Evolutionary conservation across 352 stramenopile species (phyloP), one percentile per base, ranked within the genome.

Genomic region (Phytophthora tentaculata): DNA sequence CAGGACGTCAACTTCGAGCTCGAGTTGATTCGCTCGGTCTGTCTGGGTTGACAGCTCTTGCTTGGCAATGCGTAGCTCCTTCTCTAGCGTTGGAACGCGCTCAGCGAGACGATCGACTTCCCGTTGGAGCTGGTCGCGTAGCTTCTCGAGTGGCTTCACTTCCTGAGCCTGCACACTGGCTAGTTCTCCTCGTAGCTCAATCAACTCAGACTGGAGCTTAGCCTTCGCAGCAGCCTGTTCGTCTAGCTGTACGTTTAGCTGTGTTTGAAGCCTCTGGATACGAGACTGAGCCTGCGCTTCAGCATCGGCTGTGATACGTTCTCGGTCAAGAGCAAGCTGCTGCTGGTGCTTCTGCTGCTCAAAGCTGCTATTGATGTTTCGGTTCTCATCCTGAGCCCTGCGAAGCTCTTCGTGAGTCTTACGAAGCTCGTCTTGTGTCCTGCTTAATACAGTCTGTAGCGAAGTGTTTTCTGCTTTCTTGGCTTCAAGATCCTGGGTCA

Each of bases 1-100:
- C 24, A 73, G 80, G n/a, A 74, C 71, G 19, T 87, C 79, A 20
- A 84, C 51, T 61, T 84, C 73, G 32, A 79, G 63, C 51, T 84
- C 67, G 26, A 80, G 58, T 26, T 84, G 79, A 24, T 84, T 64
- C 14, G 66, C 56, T 17, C 69, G 54, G 28, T 74, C 70, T 0
- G 54, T 67, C 20, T 71, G 53, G 3, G 32, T 29, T 6, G 63
- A 65, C 22, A 81, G 49, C 29, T 76, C 72, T 47, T 76, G 69
- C 22, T 79, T 76, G 1, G 50, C 44, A 16, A 61, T 48, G 5
- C 72, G 77, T 19, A 78, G 41, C 12, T 83, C 77, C 45, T 77
- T 78, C 41, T 86, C 74, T 3, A 79, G 35, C 14, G 16, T 48
- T 19, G 63, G 12, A 6, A 65, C 63, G 2, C 55, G 51, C 23